Evolutionary conservation across 2,329 filamentous ascomycete genomes (phyloP).

Genomic region (Penicillium olsonii): DNA sequence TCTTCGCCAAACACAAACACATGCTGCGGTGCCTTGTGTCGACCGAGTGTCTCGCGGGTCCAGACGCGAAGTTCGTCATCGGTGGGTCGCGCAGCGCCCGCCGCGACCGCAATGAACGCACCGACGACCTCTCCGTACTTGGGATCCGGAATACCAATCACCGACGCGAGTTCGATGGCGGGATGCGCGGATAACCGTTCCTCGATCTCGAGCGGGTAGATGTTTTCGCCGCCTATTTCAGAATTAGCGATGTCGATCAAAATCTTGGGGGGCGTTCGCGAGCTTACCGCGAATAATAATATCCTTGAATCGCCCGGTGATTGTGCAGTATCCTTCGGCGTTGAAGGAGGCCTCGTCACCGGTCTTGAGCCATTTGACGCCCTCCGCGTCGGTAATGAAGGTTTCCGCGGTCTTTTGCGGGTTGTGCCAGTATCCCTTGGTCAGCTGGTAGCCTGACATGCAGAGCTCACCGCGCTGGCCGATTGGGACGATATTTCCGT

Average conservation of each 20-base stretch:
- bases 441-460: conserved; percentile 75
- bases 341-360: conserved; percentile 60
- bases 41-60: conserved; percentile 62
- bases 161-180: conserved; percentile 63
- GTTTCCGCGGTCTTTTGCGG: conserved; percentile 73
- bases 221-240: conserved; percentile 65
- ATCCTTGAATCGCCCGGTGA: conserved; percentile 76
- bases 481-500: conserved; percentile 65
- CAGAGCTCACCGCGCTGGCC: conserved; percentile 73
- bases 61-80: conserved; percentile 62
- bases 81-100: conserved; percentile 41
- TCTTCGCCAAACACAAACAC: conserved; percentile 74
- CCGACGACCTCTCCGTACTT: conserved; percentile 74
- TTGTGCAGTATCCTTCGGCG: conserved; percentile 65
- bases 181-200: conserved; percentile 69
- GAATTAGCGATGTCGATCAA: conserved; percentile 6
- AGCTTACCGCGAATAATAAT: conserved; percentile 69
- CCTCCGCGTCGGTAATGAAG: conserved; percentile 64
- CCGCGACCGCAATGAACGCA: conserved; percentile 55
- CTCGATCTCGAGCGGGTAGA: conserved; percentile 74
- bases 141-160: conserved; percentile 69
- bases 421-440: conserved; percentile 63
- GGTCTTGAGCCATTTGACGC: conserved; percentile 64
- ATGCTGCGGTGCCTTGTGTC: conserved; percentile 69
- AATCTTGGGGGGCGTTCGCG: not conserved